Evolutionary conservation across 2,329 filamentous ascomycete genomes (phyloP), one percentile per base, ranked within the genome.

Genomic region (Penicillium sp.): DNA sequence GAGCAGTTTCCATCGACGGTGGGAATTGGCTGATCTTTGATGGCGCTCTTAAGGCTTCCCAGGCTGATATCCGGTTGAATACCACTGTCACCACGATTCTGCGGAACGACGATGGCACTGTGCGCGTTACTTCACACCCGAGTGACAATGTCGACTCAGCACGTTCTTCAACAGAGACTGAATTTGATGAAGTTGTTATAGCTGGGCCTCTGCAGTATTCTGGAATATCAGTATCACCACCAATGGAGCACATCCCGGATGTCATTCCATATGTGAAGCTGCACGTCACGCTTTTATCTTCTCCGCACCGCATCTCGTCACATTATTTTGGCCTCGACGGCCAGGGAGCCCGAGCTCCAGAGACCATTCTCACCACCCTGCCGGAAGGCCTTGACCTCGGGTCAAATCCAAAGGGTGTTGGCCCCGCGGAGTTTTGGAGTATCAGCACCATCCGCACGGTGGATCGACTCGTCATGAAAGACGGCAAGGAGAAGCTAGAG

Each of bases 11-110:
- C 15, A 80, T 97, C 1, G 71, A 81, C 12, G 90, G 90, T 6
- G 93, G 93, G 1, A 98, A 97, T 68, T 97, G 91, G 90, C 84
- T 82, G 61, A 95, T 98, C 47, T 98, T 98, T 65, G 79, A 85
- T n/a, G 74, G 78, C 39, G 95, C 96, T 87, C 74, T 92, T 1
- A 76, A 80, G 32, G 72, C 75, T 0, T 86, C 88, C 1, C 72
- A 78, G 3, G 83, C 87, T 0, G 69, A 75, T 0, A 57, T 91
- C 4, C 72, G 75, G 33, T 74, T 88, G 23, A 87, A 91, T 60
- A 87, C 86, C 0, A 77, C 81, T 0, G 86, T 96, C 0, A 75
- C 77, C 0, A 74, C 74, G 3, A 81, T 95, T 43, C 66, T 72
- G 65, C 50, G 69, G 64, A 52, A 62, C 13, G 50, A 61, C 0